Evolutionary conservation across 1,284 basidiomycete species (phyloP).

Genomic region (Rhodofomes roseus): DNA sequence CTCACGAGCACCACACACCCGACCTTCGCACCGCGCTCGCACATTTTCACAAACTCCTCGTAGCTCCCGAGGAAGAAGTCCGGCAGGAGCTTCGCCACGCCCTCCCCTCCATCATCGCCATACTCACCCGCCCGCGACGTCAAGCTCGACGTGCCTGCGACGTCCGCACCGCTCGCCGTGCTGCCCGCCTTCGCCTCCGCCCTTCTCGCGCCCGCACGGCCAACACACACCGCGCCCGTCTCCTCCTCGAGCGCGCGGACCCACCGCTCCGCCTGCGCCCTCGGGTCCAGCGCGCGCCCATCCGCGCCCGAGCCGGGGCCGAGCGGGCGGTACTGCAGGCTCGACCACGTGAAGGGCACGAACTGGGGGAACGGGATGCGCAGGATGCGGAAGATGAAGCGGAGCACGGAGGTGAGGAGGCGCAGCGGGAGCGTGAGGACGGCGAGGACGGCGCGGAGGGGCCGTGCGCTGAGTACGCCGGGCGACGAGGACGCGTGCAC

Average conservation of each 20-base stretch:
- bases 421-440: conserved; percentile 32
- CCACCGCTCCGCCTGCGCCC: conserved; percentile 65
- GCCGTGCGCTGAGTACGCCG: conserved; percentile 15
- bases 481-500: conserved; percentile 10
- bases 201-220: conserved; percentile 27
- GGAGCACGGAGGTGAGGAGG: conserved; percentile 25
- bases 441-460: conserved; percentile 24
- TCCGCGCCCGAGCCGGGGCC: conserved; percentile 31
- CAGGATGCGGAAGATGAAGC: conserved; percentile 32
- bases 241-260: conserved; percentile 76
- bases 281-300: conserved; percentile 29
- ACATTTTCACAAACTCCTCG: conserved; percentile 69
- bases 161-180: conserved; percentile 33
- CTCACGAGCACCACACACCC: conserved; percentile 85
- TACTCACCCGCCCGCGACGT: conserved; percentile 21
- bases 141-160: conserved; percentile 38
- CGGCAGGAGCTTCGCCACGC: conserved; percentile 50
- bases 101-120: conserved; percentile 18
- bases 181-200: conserved; percentile 15
- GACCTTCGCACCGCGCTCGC: conserved; percentile 69
- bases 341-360: conserved; percentile 23
- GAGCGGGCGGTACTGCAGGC: conserved; percentile 39
- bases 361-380: conserved; percentile 32
- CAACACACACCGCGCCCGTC: conserved; percentile 65
- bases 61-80: conserved; percentile 85